Evolutionary conservation across 352 stramenopile genomes (phyloP), one percentile per base, ranked within the genome.

Genomic region (Hyaloperonospora arabidopsidis): DNA sequence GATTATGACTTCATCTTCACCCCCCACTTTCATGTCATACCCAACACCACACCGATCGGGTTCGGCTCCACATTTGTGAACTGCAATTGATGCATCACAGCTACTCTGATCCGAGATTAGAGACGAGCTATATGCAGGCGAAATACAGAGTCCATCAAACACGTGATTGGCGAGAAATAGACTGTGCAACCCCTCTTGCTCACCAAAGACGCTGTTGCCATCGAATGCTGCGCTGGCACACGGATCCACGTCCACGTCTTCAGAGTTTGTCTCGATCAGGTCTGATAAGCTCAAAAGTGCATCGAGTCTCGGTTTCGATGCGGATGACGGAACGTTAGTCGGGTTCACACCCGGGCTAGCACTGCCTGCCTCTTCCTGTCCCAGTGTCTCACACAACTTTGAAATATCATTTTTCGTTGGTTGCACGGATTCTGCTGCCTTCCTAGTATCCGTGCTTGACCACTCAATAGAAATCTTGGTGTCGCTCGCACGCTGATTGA

Each of bases 181-280:
- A 22, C 61, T 51, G 13, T 46, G 47, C 10, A 45, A 54, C 21
- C 54, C 41, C 25, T 69, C 59, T 15, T 64, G 59, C 18, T 69
- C 67, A 34, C 69, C 65, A 45, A 76, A 67, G 0, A 58, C 70
- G 35, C 57, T 67, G 50, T 76, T 72, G 17, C 61, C 50, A 48
- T 59, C 60, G 32, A 69, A 69, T 10, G 40, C 46, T 28, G 59
- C 60, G 36, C 61, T 76, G 55, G 67, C 61, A 10, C 62, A 59
- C 35, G 69, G 48, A 43, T 70, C 44, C 22, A 73, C 59, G 15
- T 57, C 55, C 43, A 77, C 69, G 45, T 78, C 68, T 52, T 79
- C 67, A 2, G 64, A 63, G 34, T 77, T 68, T 6, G 68, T 79
- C 32, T 77, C 70, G 2, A 72, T 57, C 41, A 74, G 48, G 25